Base-by-base conservation (phyloP, 441 rosid genomes). In the Omphalea diandra region DNA sequence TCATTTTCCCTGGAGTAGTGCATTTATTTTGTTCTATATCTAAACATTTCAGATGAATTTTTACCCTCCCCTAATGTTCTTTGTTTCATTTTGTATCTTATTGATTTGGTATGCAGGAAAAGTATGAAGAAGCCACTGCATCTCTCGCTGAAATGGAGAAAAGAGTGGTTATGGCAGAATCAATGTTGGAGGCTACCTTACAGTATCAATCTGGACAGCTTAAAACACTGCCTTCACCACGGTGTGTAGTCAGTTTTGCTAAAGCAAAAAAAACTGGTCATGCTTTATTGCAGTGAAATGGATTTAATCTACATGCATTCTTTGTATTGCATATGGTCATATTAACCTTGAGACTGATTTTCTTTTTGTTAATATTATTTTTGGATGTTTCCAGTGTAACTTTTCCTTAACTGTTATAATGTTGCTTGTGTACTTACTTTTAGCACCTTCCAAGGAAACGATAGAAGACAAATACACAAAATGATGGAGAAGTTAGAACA, bases 141-240 rank as follows among this genome's bases (percentile, higher is more conserved):
- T 81, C 84, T 29, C 87, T 96, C 29, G 87, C 88, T 73, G 93
- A 87, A 79, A 96, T 89, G 97, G 97, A 96, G 87, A 88, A 91
- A 83, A 86, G 96, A 79, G 94, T 81, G 38, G 89, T 93, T 58
- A 91, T 93, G 94, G 99, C 99, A 73, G 99, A 93, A 79, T 96
- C 95, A 47, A 86, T 89, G 96, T 77, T 93, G 85, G 95, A 93
- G 85, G 98, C 97, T 36, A 87, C 98, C 68, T 81, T 93, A 82
- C 95, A 91, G 73, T 94, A 86, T 79, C 99, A 94, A 70, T 86
- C 96, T 67, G 90, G 94, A 69, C 91, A 92, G 82, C 82, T 78
- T 53, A 94, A 90, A 82, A 84, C 91, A 20, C 96, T 85, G 61
- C 87, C 97, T 76, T 90, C 99, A 47, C 98, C 98, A 9, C 75